Base-by-base conservation (phyloP, 31 red algal species). In the Endocladia muricata region DNA sequence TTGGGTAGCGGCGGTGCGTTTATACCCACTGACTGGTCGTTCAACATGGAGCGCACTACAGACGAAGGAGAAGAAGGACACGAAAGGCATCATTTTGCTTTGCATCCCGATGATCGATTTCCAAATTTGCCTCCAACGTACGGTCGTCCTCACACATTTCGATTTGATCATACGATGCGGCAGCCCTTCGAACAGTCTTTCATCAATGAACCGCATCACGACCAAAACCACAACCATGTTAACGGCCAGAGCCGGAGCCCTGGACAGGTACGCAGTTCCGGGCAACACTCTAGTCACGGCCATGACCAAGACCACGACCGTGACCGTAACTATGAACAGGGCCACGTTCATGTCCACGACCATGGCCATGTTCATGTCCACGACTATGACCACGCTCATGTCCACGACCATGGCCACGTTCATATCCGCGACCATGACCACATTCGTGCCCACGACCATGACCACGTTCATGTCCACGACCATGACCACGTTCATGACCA, bases 351-450 rank as follows among this genome's bases (percentile, higher is more conserved):
- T 17, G 34, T 9, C 13, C 11, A 42, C 65, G 9, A 19, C n/a
- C 35, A 15, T 70, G 34, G 25, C 37, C 39, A 44, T 0, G 32
- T 41, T 0, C 30, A 28, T 23, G 58, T 64, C 9, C 11, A 21
- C 25, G 28, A 5, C 37, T 26, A 64, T 29, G 58, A 78, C 57
- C 74, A 31, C 29, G 59, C 8, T 63, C 9, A 63, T 63, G n/a
- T 15, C 59, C 59, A 63, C 26, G 59, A 29, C 29, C 59, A 63
- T 31, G 22, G 22, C 59, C 29, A 22, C 9, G 59, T 9, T 9
- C n/a, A 62, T 47, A 59, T 41, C 32, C 74, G 65, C 65, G 74
- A 65, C 4, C 74, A 78, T 41, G 58, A 51, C 26, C 74, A 78
- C 52, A 9, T 48, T 31, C 55, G 65, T 78, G 74, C 43, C 32